Evolutionary conservation across 2,329 filamentous ascomycete genomes (phyloP), one percentile per base, ranked within the genome.

Genomic region (Fusarium poae): DNA sequence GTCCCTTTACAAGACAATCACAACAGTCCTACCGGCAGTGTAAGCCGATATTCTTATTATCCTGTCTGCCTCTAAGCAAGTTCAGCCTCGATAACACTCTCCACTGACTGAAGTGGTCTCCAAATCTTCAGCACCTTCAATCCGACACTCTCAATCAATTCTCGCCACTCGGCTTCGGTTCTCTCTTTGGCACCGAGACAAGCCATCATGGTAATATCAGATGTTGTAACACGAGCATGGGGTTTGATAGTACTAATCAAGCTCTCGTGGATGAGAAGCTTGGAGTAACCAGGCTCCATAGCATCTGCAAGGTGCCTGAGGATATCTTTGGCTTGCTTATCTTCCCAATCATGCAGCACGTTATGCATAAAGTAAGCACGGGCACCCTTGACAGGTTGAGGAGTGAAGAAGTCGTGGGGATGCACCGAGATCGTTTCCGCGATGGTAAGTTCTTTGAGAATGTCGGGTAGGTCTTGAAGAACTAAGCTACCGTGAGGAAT

Each of bases 301-400:
- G 73, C 73, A 5, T 55, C 44, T 9, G 56, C 53, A 9, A 70
- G 48, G 4, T 70, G 50, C 5, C 61, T 51, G 11, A 80, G 68
- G 21, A 84, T 83, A n/a, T 65, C 60, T 2, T 68, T 57, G 0
- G 77, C 72, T 15, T 81, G 74, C 3, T 75, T 75, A 27, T 85
- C 81, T 0, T 80, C 77, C 83, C 83, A 86, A 69, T 85, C 82
- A 65, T 86, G 84, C 5, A 86, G 68, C 21, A 86, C 83, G 60
- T 79, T 78, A 29, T 83, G 82, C 64, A 86, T 76, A 40, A 85
- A 76, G 67, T 84, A 86, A 65, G 72, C 75, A 8, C 76, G 76
- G 0, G 81, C 81, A 5, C 80, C 81, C 25, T 73, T 77, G 10
- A 83, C 64, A 0, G 79, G 80, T 53, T 83, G 81, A 7, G 77